These are phyloP conservation scores for Platanthera guangdongensis DNA, from an alignment of 106 monocot species.

Conservation along the genomic window DNA sequence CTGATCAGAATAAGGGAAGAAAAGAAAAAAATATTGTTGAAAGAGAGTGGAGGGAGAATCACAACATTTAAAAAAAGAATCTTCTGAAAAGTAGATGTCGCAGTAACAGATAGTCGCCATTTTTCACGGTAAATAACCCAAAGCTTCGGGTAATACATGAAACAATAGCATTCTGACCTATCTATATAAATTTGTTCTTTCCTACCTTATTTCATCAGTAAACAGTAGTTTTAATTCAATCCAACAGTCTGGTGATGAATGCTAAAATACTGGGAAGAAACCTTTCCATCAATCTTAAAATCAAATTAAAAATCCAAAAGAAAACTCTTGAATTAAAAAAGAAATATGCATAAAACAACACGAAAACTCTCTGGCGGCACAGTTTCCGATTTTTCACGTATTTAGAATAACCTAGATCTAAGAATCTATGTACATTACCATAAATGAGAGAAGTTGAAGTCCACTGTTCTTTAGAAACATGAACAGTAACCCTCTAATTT, in stretches of 20 bases:
- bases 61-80: not conserved
- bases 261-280: not conserved
- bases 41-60: not conserved
- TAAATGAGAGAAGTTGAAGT: no score
- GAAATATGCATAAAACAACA: not conserved
- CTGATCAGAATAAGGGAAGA: slow-evolving; percentile 20
- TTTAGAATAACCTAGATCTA: not conserved
- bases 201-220: not conserved
- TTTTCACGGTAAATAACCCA: not conserved
- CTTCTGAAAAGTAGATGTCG: not conserved
- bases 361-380: not conserved
- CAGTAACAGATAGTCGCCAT: not conserved
- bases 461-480: no score
- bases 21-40: not conserved
- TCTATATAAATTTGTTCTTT: not conserved
- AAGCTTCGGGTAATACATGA: not conserved
- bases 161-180: not conserved
- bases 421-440: no score
- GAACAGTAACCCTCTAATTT: no score
- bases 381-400: not conserved
- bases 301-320: not conserved
- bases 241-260: not conserved
- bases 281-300: not conserved
- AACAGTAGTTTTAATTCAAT: not conserved
- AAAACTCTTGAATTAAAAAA: not conserved